Conservation (phyloP, 129 eudicot species). For the Pseudognaphalium luteoalbum region DNA sequence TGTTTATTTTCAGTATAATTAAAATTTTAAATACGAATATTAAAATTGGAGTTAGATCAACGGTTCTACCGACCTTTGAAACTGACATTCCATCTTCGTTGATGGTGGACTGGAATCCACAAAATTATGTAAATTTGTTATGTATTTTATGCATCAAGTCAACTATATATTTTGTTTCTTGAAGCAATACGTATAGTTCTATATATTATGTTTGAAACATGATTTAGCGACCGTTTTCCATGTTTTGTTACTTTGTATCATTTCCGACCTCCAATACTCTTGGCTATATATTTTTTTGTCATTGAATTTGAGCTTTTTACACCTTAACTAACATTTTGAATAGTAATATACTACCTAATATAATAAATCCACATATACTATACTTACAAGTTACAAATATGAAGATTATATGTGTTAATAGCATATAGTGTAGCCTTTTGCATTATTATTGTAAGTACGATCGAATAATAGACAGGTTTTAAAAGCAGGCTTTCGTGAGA, state of each 20-base stretch:
- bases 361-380: too few relatives aligned
- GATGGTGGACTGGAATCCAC: constrained; percentile 2
- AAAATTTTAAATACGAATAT: not conserved
- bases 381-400: not conserved
- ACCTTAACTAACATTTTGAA: too few relatives aligned
- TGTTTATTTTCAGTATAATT: not conserved
- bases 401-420: not conserved
- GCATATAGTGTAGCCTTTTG: not conserved
- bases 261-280: too few relatives aligned
- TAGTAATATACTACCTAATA: too few relatives aligned
- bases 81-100: constrained; percentile 25
- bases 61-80: constrained; percentile 24
- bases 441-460: not conserved
- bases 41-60: constrained; percentile 20
- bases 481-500: not conserved
- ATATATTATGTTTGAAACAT: not conserved
- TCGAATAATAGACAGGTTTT: not conserved
- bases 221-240: not conserved
- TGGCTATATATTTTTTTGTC: too few relatives aligned
- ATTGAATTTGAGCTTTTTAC: too few relatives aligned
- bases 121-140: not conserved
- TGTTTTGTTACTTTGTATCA: too few relatives aligned
- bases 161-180: constrained; percentile 7
- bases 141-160: not conserved
- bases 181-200: not conserved